These are phyloP conservation scores for Wilcoxina mikolae DNA, from an alignment of 495 filamentous ascomycete genomes.

Conservation along the genomic window DNA sequence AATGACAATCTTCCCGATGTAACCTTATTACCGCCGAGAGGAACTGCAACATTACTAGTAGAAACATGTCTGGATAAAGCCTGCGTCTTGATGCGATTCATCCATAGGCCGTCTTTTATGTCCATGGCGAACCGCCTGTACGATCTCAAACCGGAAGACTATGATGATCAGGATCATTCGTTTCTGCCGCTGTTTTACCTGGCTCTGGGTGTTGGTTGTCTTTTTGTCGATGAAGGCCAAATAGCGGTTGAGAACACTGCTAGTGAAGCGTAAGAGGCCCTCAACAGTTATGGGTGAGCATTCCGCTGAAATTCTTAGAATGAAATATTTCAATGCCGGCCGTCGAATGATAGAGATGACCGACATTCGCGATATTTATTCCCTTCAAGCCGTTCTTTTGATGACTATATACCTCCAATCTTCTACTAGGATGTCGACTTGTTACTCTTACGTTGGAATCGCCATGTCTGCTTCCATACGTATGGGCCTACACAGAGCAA, in stretches of 20 bases:
- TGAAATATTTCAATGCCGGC: slow-evolving; percentile 70
- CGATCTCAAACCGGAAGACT: slow-evolving; percentile 51
- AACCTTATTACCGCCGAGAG: slow-evolving; percentile 55
- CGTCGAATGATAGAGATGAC: slow-evolving; percentile 77
- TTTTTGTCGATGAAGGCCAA: slow-evolving; percentile 49
- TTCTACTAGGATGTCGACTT: slow-evolving; percentile 78
- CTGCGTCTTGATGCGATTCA: slow-evolving; percentile 64
- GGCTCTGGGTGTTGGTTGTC: slow-evolving; percentile 69
- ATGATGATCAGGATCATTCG: slow-evolving; percentile 56
- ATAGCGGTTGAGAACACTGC: neutral
- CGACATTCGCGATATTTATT: slow-evolving; percentile 72
- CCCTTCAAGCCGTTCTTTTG: slow-evolving; percentile 74
- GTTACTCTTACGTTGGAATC: slow-evolving; percentile 86
- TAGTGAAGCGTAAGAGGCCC: slow-evolving; percentile 31
- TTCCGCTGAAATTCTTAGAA: slow-evolving; percentile 34
- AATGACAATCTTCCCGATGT: slow-evolving; percentile 40
- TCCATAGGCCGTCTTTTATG: slow-evolving; percentile 81
- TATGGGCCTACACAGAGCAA: slow-evolving; percentile 73
- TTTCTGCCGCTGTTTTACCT: slow-evolving; percentile 76
- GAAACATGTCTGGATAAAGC: slow-evolving; percentile 70
- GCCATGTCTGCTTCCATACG: slow-evolving; percentile 71
- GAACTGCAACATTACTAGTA: slow-evolving; percentile 52
- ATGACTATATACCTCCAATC: slow-evolving; percentile 90
- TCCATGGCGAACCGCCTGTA: slow-evolving; percentile 66
- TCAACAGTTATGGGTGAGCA: neutral